phyloP scores from a whole-genome alignment of 2,329 filamentous ascomycete genomes.

The Pestalotiopsis sp. region DNA sequence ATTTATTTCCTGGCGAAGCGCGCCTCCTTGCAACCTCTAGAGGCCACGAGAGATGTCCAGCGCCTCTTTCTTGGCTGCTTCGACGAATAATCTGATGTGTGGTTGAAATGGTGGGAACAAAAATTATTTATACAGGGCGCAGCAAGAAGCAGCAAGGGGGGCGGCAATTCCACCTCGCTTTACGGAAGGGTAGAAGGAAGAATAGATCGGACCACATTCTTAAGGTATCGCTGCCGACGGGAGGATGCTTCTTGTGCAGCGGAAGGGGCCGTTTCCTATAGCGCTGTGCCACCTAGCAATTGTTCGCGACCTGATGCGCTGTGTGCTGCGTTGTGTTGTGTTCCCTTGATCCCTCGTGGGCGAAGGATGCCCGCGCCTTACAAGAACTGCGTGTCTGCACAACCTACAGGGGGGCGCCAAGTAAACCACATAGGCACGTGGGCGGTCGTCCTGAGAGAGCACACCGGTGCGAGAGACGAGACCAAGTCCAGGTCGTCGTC shows the following conservation, averaged over 20 bases:
- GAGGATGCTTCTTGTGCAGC: conserved; percentile 12
- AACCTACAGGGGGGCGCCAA: not conserved
- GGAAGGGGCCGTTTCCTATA: conserved; percentile 10
- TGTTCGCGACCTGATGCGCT: not conserved
- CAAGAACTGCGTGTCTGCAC: not conserved
- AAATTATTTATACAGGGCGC: not conserved
- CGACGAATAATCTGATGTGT: not conserved
- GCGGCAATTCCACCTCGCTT: not conserved
- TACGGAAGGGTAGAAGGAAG: not conserved
- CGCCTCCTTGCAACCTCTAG: not conserved
- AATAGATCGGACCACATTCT: not conserved
- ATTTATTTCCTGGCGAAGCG: not conserved
- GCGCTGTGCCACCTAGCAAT: conserved; percentile 10
- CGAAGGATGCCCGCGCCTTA: not conserved
- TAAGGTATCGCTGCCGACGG: conserved; percentile 11
- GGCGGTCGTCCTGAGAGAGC: not conserved
- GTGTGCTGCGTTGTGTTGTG: not conserved
- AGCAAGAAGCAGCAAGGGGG: not conserved
- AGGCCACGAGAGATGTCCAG: not conserved
- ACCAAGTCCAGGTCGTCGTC: not conserved
- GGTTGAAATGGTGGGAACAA: not conserved
- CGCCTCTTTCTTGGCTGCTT: not conserved
- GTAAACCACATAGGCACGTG: not conserved
- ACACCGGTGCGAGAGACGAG: not conserved
- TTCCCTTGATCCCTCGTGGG: not conserved